Evolutionary conservation across 257 asterid species (phyloP), one percentile per base, ranked within the genome.

Genomic region (Knoxia roxburghii): DNA sequence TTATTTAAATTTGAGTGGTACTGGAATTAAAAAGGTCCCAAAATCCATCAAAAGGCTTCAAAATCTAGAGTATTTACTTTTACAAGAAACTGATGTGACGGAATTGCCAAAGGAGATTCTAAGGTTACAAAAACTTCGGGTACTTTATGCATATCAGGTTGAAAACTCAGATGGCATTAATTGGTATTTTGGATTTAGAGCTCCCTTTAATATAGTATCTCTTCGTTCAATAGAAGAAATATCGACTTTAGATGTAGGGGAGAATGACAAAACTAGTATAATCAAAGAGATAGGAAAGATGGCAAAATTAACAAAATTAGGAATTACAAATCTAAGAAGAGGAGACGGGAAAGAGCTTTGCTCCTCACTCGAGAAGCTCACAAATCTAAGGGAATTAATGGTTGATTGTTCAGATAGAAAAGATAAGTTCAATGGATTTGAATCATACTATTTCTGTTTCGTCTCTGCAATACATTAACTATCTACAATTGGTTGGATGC

Each of bases 271-370:
- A 0, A 30, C 39, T 2, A 54, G 27, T 5, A 61, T 45, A 53
- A 49, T 70, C 14, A 37, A 24, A 0, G 74, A 78, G 58, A 45
- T 78, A 15, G 74, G 72, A 18, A 78, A 65, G 29, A 27, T 70
- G 55, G 55, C 54, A 21, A 61, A 72, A 33, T 43, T 74, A 30
- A 26, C 4, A 37, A 3, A 4, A 37, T 4, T 37, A 37, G 41
- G 41, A 37, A 9, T 37, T 9, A 37, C 9, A 37, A 9, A 9
- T 37, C 9, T 37, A 37, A 37, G 41, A 37, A 37, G 6, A 37
- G 41, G 41, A 37, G 41, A 37, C 9, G 41, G 41, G 41, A 37
- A 37, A 9, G 41, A 37, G 9, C 41, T 37, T 37, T 37, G 41
- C 41, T 37, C 41, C 41, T 37, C 41, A 37, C 9, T 37, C 41